These are phyloP conservation scores for Zygosaccharomyces pseudobailii DNA, from an alignment of 1,139 yeast genomes.

Conservation along the genomic window DNA sequence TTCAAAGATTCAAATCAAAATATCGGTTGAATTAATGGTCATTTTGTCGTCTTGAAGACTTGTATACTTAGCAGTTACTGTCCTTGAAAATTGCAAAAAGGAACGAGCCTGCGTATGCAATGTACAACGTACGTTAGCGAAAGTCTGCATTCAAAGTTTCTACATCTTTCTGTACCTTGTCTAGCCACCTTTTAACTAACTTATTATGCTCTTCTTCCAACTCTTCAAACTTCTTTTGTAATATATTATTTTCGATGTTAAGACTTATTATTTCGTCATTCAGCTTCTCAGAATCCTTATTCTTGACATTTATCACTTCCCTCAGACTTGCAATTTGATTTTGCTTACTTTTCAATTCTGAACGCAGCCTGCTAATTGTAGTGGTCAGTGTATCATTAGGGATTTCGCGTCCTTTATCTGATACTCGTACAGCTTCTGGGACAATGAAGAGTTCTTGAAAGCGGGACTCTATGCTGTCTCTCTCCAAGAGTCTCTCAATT, in stretches of 20 bases:
- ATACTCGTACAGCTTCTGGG: conserved; percentile 2
- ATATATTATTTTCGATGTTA: conserved; percentile 65
- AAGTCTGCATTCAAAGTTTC: conserved; percentile 46
- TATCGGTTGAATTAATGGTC: no score
- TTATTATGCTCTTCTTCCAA: conserved; percentile 48
- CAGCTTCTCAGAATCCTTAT: conserved; percentile 52
- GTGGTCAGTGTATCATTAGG: conserved; percentile 4
- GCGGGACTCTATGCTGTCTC: conserved; percentile 22
- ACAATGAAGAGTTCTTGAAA: conserved; percentile 20
- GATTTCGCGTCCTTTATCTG: neutral
- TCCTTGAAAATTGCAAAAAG: no score
- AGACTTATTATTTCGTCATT: conserved; percentile 69
- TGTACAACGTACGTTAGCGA: neutral
- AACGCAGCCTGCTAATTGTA: conserved; percentile 10
- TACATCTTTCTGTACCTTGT: conserved; percentile 52
- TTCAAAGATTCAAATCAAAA: no score
- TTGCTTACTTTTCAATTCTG: conserved; percentile 18
- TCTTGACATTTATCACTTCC: conserved; percentile 49
- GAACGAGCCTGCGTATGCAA: no score
- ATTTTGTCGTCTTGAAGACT: no score
- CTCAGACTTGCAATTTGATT: conserved; percentile 15
- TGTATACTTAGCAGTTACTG: no score
- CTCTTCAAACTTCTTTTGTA: conserved; percentile 42
- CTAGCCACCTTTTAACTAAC: conserved; percentile 58
- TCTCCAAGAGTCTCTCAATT: conserved; percentile 11